These are phyloP conservation scores for Lactarius sanguifluus DNA, from an alignment of 768 basidiomycete species.

Conservation along the genomic window DNA sequence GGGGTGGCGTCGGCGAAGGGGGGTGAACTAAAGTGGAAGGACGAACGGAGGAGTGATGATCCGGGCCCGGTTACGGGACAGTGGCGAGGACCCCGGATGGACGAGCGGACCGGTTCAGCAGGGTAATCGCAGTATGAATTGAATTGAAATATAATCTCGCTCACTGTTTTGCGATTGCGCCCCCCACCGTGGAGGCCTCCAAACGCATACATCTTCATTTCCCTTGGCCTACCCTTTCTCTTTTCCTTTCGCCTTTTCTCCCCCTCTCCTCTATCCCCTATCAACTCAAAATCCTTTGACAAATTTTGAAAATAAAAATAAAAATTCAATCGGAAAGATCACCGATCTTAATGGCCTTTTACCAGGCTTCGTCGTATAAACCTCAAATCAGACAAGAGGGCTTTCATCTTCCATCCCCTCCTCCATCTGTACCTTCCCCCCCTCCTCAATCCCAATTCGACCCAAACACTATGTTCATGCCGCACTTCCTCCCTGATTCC, in stretches of 20 bases:
- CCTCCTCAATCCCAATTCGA: constrained; percentile 35
- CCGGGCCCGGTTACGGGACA: constrained; percentile 20
- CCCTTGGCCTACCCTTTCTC: not conserved
- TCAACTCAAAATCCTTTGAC: not conserved
- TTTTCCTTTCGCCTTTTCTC: not conserved
- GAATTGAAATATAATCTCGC: constrained; percentile 17
- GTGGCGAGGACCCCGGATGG: constrained; percentile 24
- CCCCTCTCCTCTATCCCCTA: constrained; percentile 3
- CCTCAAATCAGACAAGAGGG: constrained; percentile 71
- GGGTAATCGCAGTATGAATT: not conserved
- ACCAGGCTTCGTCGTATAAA: constrained; percentile 45
- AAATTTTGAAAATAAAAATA: not conserved
- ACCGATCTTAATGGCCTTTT: constrained; percentile 39
- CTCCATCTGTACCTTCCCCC: constrained; percentile 37
- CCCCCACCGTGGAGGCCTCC: not conserved
- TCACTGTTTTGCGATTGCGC: not conserved
- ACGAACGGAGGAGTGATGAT: constrained; percentile 21
- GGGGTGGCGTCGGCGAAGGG: constrained; percentile 27
- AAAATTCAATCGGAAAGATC: constrained; percentile 1
- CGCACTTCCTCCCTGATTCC: constrained; percentile 52
- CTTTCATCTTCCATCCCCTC: constrained; percentile 60
- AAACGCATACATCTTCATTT: not conserved
- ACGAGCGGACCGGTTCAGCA: constrained; percentile 8
- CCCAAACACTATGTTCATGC: constrained; percentile 45
- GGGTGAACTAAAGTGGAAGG: constrained; percentile 12